phyloP scores from a whole-genome alignment of 306 rosid species.

The Sicyos baderoa region DNA sequence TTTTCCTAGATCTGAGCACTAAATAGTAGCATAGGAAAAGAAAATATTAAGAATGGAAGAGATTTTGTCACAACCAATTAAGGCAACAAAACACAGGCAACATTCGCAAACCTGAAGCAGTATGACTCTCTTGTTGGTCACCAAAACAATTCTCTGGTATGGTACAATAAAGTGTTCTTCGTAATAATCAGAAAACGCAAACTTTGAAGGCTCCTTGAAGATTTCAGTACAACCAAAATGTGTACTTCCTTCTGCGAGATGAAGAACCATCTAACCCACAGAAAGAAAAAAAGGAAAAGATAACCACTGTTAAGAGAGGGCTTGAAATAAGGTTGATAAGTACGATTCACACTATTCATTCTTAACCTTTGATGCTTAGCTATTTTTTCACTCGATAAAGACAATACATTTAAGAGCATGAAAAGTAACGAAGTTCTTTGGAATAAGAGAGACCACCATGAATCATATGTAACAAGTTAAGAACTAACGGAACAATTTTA shows the following conservation, averaged over 20 bases:
- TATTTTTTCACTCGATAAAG: not conserved
- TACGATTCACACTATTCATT: not conserved
- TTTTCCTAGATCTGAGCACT: constrained; percentile 79
- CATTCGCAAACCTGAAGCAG: constrained; percentile 68
- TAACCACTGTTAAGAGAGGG: not conserved
- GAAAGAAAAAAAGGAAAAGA: not conserved
- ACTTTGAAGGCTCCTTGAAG: constrained; percentile 96
- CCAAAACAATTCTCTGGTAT: constrained; percentile 65
- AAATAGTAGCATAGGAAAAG: constrained; percentile 23
- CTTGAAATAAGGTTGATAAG: constrained; percentile 8
- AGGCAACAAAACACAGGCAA: constrained; percentile 6
- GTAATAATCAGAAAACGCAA: constrained; percentile 82
- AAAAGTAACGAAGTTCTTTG: not conserved
- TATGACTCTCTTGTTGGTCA: constrained; percentile 85
- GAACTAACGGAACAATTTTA: not conserved
- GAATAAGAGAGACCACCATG: not conserved
- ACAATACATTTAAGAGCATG: not conserved
- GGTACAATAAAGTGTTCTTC: constrained; percentile 74
- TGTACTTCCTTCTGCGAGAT: constrained; percentile 86
- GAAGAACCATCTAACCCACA: constrained; percentile 68
- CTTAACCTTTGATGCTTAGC: not conserved
- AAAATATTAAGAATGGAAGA: constrained; percentile 30
- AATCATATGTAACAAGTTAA: not conserved
- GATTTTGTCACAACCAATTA: constrained; percentile 8
- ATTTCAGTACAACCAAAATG: constrained; percentile 87